Base-by-base conservation (phyloP, 768 basidiomycete species). In the Thelephora ganbajun region DNA sequence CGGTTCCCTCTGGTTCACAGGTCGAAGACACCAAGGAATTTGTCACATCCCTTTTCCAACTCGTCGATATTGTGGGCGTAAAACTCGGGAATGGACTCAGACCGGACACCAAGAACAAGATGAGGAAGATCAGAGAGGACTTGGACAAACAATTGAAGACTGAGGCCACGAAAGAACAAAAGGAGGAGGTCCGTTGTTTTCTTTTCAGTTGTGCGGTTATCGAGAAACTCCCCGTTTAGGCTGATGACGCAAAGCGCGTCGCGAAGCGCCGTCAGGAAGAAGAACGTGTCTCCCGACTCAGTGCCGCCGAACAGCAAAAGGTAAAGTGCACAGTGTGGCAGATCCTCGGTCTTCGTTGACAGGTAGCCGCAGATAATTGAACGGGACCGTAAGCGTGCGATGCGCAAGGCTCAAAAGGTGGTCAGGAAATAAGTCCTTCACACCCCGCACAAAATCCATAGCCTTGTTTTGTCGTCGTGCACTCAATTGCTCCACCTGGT, bases 301-400 rank as follows among this genome's bases (percentile, higher is more conserved):
- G 80, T 56, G 71, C 86, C 26, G 72, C 78, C 16, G 86, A 90
- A 55, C 88, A 90, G 67, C 78, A 80, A 69, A 91, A 90, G 77
- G 84, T 80, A 45, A 43, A 59, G 52, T 11, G 30, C 16, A 49
- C 14, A 43, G 48, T 23, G 18, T 49, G 33, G 18, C 19, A 12
- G 30, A 44, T 42, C 35, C 47, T 55, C 42, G 54, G 35, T 33
- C 43, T 12, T 44, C 23, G 36, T 30, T 20, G 13, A 44, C 34
- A 42, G 50, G 13, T 18, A 7, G 23, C 50, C n/a, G 46, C 33
- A 83, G 80, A 61, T 71, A 51, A 66, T 86, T 48, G 87, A 89
- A 44, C 80, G 81, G 53, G 85, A 87, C 56, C 81, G 79, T 50
- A 88, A 84, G 61, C 80, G 81, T 23, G 63, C 68, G 22, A 51